phyloP scores from a whole-genome alignment of 805 yeast genomes.

The Tetrapisispora taiwanensis region DNA sequence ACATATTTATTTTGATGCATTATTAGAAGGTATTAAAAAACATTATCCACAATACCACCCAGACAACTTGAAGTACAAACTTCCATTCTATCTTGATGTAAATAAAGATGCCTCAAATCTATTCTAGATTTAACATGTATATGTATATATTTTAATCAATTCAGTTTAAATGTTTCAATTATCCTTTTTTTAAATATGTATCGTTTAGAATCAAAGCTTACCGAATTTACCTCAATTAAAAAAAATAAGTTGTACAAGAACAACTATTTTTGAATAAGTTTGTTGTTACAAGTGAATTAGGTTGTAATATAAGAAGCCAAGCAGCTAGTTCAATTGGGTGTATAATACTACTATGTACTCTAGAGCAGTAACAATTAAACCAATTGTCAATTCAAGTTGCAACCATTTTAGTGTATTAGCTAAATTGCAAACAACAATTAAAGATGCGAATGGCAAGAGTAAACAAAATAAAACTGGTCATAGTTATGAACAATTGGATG shows the following conservation, averaged over 20 bases:
- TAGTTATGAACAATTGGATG: conserved; percentile 23
- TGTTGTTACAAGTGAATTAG: no score
- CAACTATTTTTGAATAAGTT: no score
- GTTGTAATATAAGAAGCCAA: no score
- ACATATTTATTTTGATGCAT: conserved; percentile 35
- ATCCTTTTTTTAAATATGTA: no score
- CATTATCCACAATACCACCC: conserved; percentile 43
- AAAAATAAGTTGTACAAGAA: no score
- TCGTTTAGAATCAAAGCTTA: no score
- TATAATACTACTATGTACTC: background rate
- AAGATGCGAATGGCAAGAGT: background rate
- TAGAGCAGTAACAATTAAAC: no score
- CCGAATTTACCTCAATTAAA: no score
- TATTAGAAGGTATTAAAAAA: conserved; percentile 31
- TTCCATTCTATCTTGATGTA: conserved; percentile 35
- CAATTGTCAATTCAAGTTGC: background rate
- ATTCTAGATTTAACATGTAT: background rate
- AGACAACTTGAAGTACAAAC: conserved; percentile 27
- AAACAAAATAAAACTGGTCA: background rate
- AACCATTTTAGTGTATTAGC: background rate
- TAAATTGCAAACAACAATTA: background rate
- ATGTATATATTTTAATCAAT: no score
- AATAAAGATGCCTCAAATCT: conserved; percentile 20
- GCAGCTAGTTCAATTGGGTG: no score
- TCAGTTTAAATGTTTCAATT: no score